phyloP scores from a whole-genome alignment of 2,329 filamentous ascomycete species.

The Cytospora piceae region DNA sequence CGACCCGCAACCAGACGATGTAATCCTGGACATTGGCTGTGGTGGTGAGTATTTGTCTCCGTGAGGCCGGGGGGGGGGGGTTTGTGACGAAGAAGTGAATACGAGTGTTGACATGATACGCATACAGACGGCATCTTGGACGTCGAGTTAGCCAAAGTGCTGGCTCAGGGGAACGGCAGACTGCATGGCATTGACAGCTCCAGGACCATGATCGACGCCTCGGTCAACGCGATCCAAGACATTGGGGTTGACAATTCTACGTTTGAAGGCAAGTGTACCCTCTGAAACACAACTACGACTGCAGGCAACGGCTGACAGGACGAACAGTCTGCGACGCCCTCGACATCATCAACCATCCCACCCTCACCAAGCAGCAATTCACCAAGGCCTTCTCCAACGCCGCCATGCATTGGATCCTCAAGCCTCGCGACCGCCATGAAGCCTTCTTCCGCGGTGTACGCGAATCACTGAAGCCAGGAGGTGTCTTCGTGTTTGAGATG shows the following conservation, averaged over 20 bases:
- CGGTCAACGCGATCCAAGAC: slow-evolving; percentile 46
- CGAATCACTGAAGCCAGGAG: slow-evolving; percentile 56
- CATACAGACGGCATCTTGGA: slow-evolving; percentile 10
- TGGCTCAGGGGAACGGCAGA: slow-evolving; percentile 49
- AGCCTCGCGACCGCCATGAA: slow-evolving; percentile 45
- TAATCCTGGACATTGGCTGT: slow-evolving; percentile 66
- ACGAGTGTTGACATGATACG: not conserved
- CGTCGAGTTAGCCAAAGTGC: slow-evolving; percentile 52
- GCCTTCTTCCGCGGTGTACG: slow-evolving; percentile 58
- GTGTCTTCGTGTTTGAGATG: slow-evolving; percentile 70
- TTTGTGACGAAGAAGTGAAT: not conserved
- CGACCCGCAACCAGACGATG: slow-evolving; percentile 60
- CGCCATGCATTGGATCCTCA: slow-evolving; percentile 69
- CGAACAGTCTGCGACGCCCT: slow-evolving; percentile 51
- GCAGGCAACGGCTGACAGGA: not conserved
- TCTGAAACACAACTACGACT: not conserved
- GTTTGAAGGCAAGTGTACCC: slow-evolving; percentile 46
- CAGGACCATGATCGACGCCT: slow-evolving; percentile 59
- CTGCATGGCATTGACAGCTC: slow-evolving; percentile 65
- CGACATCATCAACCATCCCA: slow-evolving; percentile 40
- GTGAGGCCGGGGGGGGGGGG: too few relatives aligned
- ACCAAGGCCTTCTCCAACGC: slow-evolving; percentile 69
- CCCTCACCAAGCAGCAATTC: slow-evolving; percentile 45
- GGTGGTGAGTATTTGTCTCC: slow-evolving; percentile 50
- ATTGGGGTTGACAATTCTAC: slow-evolving; percentile 42